phyloP scores from a whole-genome alignment of 106 monocot genomes.

The Dendrobium catenatum region DNA sequence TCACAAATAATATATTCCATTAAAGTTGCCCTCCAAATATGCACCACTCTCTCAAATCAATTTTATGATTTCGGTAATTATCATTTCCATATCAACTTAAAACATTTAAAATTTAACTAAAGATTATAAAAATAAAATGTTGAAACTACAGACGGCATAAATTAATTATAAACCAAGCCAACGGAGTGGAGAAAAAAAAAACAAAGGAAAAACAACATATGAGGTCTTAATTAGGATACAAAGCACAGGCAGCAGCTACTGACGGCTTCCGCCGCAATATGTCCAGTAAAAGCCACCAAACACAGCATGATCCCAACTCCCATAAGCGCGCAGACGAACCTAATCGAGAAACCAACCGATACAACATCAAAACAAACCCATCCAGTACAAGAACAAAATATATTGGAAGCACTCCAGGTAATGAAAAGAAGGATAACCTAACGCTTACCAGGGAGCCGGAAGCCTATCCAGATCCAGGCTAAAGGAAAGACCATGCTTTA shows the following conservation, averaged over 20 bases:
- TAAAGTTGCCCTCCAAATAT: not conserved
- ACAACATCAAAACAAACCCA: not conserved
- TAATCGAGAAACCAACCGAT: slow-evolving; percentile 7
- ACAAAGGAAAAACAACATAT: not conserved
- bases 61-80: not conserved
- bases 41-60: not conserved
- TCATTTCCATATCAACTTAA: not conserved
- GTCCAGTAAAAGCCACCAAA: slow-evolving; percentile 50
- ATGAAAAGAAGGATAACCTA: not conserved
- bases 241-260: slow-evolving; percentile 72
- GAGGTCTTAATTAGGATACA: slow-evolving; percentile 40
- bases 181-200: not conserved
- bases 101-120: not conserved
- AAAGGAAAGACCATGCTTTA: slow-evolving; percentile 6
- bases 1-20: not conserved
- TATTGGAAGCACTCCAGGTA: not conserved
- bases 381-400: not conserved
- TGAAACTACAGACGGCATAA: not conserved
- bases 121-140: not conserved
- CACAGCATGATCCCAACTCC: slow-evolving; percentile 53
- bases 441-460: slow-evolving; percentile 53
- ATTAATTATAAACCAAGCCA: not conserved
- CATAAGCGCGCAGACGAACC: slow-evolving; percentile 67
- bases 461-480: slow-evolving; percentile 31
- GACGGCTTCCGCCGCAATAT: slow-evolving; percentile 54